These are phyloP conservation scores for Pseudogymnoascus sp. DNA, from an alignment of 2,329 filamentous ascomycete species.

Conservation along the genomic window DNA sequence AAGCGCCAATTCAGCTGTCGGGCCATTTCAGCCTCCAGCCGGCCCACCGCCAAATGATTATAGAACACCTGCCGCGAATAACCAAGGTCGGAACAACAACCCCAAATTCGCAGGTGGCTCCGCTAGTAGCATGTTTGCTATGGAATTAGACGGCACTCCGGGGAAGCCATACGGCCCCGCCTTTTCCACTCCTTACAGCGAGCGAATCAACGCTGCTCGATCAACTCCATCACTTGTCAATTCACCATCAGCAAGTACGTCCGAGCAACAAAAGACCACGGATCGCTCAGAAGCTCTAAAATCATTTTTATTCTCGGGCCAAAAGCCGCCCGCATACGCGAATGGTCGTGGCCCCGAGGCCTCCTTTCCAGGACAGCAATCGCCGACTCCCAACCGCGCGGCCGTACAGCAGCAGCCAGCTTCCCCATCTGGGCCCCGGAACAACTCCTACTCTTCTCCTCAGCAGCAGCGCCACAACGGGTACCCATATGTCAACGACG, in stretches of 20 bases:
- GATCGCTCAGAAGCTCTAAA: constrained; percentile 45
- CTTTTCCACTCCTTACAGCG: constrained; percentile 58
- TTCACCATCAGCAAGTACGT: constrained; percentile 16
- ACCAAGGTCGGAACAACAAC: constrained; percentile 27
- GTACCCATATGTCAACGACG: constrained; percentile 14
- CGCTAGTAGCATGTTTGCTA: constrained; percentile 51
- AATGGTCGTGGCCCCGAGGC: background rate
- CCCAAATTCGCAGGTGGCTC: constrained; percentile 36
- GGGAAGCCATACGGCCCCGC: constrained; percentile 51
- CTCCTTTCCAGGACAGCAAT: background rate
- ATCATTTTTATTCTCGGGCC: constrained; percentile 43
- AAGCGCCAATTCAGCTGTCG: constrained; percentile 37
- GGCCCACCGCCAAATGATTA: constrained; percentile 27
- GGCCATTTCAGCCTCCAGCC: constrained; percentile 45
- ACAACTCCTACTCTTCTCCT: background rate
- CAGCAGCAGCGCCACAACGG: constrained; percentile 12
- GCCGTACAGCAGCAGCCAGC: background rate
- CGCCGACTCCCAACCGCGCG: background rate
- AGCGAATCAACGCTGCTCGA: constrained; percentile 50
- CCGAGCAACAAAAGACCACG: constrained; percentile 24
- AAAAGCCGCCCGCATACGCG: background rate
- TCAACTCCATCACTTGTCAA: constrained; percentile 12
- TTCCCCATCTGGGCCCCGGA: background rate
- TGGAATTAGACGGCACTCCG: constrained; percentile 57
- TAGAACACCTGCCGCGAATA: constrained; percentile 22